phyloP scores from a whole-genome alignment of 371 early-diverging fungal species.

The Cladochytrium tenue region DNA sequence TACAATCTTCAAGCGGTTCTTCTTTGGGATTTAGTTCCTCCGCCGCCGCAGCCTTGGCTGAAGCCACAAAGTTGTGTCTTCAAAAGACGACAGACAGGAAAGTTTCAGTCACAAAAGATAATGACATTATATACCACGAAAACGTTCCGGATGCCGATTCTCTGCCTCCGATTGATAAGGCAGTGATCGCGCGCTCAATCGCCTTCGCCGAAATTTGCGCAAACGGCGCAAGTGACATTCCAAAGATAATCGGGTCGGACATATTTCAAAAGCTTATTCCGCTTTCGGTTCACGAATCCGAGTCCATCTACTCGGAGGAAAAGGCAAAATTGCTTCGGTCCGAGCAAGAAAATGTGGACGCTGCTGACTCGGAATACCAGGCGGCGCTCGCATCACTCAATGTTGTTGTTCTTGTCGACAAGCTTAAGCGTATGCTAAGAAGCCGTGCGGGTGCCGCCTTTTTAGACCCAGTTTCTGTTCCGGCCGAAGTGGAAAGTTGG shows the following conservation, averaged over 20 bases:
- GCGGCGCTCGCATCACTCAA: slow-evolving; percentile 84
- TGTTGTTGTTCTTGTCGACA: slow-evolving; percentile 72
- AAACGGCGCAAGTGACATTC: slow-evolving; percentile 46
- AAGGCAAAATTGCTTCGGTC: slow-evolving; percentile 84
- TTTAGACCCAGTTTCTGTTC: slow-evolving; percentile 42
- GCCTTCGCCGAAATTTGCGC: slow-evolving; percentile 71
- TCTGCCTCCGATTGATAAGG: slow-evolving; percentile 78
- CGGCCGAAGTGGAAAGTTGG: slow-evolving; percentile 62
- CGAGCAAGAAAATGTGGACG: slow-evolving; percentile 66
- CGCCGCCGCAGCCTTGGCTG: slow-evolving; percentile 20
- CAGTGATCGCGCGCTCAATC: slow-evolving; percentile 73
- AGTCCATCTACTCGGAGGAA: slow-evolving; percentile 91
- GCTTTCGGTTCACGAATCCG: slow-evolving; percentile 86
- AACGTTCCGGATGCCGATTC: slow-evolving; percentile 77
- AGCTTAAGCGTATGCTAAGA: slow-evolving; percentile 58
- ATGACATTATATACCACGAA: slow-evolving; percentile 94
- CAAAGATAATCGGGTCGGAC: slow-evolving; percentile 64
- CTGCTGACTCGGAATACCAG: slow-evolving; percentile 84
- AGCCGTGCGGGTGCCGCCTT: slow-evolving; percentile 4
- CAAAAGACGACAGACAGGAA: slow-evolving; percentile 65
- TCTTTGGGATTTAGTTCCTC: slow-evolving; percentile 25
- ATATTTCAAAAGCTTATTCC: slow-evolving; percentile 88
- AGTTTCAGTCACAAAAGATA: slow-evolving; percentile 71
- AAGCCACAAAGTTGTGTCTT: slow-evolving; percentile 48
- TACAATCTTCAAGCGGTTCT: slow-evolving; percentile 13